Evolutionary conservation across 495 filamentous ascomycete species (phyloP).

Genomic region (Aspergillus nidulans): DNA sequence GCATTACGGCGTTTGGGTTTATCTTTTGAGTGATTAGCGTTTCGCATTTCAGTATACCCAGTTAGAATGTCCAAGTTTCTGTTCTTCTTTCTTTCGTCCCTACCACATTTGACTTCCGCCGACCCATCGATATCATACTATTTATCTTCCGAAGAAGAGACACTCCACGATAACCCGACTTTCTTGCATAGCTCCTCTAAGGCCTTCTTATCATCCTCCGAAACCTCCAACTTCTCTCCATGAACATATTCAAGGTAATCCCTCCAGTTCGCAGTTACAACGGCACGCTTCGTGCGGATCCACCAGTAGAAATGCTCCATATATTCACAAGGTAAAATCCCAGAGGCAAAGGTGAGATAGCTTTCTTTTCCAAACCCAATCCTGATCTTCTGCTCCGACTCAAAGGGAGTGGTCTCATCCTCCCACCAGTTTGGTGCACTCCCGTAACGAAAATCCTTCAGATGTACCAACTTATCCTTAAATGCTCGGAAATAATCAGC

Average conservation of each 20-base stretch:
- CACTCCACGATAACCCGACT: not conserved
- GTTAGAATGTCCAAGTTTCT: not conserved
- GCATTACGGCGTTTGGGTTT: not conserved
- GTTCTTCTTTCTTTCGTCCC: not conserved
- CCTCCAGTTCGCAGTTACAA: too few relatives aligned
- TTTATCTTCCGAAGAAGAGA: not conserved
- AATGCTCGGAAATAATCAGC: constrained; percentile 20
- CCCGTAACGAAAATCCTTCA: constrained; percentile 20
- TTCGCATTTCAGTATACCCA: not conserved
- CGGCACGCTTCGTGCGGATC: not conserved
- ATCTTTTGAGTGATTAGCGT: not conserved
- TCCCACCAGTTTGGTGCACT: not conserved
- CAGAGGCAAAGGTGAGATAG: constrained; percentile 15
- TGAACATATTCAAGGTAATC: not conserved
- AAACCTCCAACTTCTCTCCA: not conserved
- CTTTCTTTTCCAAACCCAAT: constrained; percentile 8
- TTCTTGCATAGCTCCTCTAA: not conserved
- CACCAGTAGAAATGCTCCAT: constrained; percentile 4
- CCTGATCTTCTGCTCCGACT: constrained; percentile 8
- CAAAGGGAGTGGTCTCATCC: constrained; percentile 13
- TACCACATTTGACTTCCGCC: too few relatives aligned
- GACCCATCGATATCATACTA: not conserved
- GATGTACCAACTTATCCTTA: constrained; percentile 3
- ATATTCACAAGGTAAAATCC: constrained; percentile 10
- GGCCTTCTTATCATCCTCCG: constrained; percentile 2